Evolutionary conservation across 31 red algal species (phyloP), one percentile per base, ranked within the genome.

Genomic region (Odonthalia washingtoniensis): DNA sequence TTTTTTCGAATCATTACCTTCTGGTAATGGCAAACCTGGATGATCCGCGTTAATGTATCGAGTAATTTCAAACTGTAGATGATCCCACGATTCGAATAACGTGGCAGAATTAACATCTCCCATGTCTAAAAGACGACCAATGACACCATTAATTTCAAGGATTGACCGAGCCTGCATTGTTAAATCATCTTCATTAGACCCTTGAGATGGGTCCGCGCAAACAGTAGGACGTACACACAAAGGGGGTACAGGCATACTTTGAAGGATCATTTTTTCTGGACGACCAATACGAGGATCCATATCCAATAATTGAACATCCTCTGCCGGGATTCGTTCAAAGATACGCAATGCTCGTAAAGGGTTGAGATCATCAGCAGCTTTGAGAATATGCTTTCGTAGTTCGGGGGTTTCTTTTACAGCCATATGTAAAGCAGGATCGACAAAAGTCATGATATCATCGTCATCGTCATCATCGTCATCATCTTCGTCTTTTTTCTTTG

Each of bases 151-250:
- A 38, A 88, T 87, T 24, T 88, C 80, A 32, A 95, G 80, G 66
- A 99, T 97, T 44, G 97, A 89, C 4, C 84, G 68, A 27, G 96
- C 86, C 69, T 95, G 90, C 78, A 97, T 89, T 5, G 98, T 99
- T 36, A 99, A 78, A 68, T 99, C 98, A 83, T 99, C 98, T 64
- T 99, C 98, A 46, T 72, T 97, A 31, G 95, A 95, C n/a, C 98
- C 98, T 0, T 80, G 65, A 5, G 98, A 81, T 3, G 98, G 98
- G 72, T 97, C 98, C 0, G 84, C 72, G 75, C 93, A 93, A 45
- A 97, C 95, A n/a, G 90, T 93, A 38, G 98, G 98, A 18, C 98
- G 87, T 57, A 99, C 89, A 79, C 98, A 99, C 28, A 97, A 68
- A 46, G 98, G 98, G 41, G 98, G 98, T 14, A 99, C 95, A 2